Evolutionary conservation across 192 early-diverging fungal genomes (phyloP).

Genomic region (Coemansia sp.): DNA sequence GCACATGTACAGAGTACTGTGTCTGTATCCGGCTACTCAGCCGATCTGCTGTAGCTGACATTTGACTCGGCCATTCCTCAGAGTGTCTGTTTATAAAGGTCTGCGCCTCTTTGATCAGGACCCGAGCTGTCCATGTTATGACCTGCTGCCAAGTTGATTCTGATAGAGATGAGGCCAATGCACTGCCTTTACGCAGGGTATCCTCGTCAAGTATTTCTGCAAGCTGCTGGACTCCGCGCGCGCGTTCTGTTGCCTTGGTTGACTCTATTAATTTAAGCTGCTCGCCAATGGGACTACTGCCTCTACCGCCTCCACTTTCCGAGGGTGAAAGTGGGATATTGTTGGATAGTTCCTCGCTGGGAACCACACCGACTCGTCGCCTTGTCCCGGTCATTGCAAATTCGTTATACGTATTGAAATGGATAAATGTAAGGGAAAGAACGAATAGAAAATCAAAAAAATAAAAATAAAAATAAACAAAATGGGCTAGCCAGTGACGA

Average conservation of each 20-base stretch:
- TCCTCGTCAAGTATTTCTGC: constrained; percentile 41
- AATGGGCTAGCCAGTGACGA: too few species aligned
- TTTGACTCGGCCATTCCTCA: constrained; percentile 22
- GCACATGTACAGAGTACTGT: constrained; percentile 31
- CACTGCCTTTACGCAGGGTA: constrained; percentile 1
- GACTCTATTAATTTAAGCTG: constrained; percentile 39
- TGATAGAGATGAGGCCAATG: constrained; percentile 19
- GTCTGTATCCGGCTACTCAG: constrained; percentile 36
- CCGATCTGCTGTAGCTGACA: constrained; percentile 18
- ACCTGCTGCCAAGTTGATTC: constrained; percentile 26
- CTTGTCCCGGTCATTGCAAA: constrained; percentile 19
- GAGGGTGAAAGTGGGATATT: too few species aligned
- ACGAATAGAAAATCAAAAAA: background rate
- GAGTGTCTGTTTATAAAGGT: constrained; percentile 33
- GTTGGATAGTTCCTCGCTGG: constrained; percentile 26
- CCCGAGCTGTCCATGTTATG: constrained; percentile 41
- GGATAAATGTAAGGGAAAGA: background rate
- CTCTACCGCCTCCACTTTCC: too few species aligned
- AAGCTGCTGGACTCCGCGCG: constrained; percentile 32
- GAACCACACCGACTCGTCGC: constrained; percentile 34
- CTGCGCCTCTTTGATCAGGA: constrained; percentile 39
- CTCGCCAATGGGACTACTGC: constrained; percentile 21
- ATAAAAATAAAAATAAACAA: background rate
- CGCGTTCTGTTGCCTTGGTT: constrained; percentile 39
- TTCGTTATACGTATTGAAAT: too few species aligned